Evolutionary conservation across 2,329 filamentous ascomycete genomes (phyloP).

Genomic region (Alternaria arborescens): DNA sequence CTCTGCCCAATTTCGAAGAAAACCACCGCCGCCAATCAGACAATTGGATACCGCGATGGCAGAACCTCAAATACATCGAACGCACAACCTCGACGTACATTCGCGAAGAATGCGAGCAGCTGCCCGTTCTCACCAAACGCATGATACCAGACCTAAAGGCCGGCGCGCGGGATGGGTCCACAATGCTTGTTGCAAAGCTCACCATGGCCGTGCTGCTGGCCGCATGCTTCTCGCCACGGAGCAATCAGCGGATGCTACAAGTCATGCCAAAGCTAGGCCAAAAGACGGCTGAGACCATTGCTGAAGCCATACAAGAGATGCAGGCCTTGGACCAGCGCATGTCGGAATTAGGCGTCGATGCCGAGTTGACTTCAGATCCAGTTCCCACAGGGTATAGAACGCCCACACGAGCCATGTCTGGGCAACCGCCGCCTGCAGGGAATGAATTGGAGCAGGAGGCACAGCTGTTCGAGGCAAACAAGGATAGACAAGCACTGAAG

Average conservation of each 20-base stretch:
- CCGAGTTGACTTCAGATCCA: constrained; percentile 46
- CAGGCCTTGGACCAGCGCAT: constrained; percentile 47
- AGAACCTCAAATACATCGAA: constrained; percentile 62
- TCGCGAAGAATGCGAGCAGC: constrained; percentile 55
- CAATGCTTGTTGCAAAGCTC: constrained; percentile 53
- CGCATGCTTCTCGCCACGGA: constrained; percentile 57
- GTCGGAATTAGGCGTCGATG: constrained; percentile 47
- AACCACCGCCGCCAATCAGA: constrained; percentile 53
- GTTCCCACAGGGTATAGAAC: constrained; percentile 45
- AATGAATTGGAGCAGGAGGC: constrained; percentile 60
- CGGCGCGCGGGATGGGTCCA: constrained; percentile 56
- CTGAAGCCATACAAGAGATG: constrained; percentile 53
- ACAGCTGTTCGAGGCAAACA: constrained; percentile 59
- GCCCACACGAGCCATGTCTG: constrained; percentile 43
- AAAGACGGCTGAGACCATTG: constrained; percentile 50
- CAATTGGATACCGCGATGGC: constrained; percentile 62
- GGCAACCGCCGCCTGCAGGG: constrained; percentile 36
- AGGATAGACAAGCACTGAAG: constrained; percentile 56
- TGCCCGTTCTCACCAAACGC: constrained; percentile 50
- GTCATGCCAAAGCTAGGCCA: constrained; percentile 51
- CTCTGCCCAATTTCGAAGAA: constrained; percentile 57
- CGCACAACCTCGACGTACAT: constrained; percentile 59
- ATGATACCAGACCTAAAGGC: constrained; percentile 59
- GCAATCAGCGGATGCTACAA: constrained; percentile 58
- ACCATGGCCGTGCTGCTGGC: constrained; percentile 60